A percentile compares a stretch with the other conserved stretches of the same genome.
phyloP scores from a whole-genome alignment of 352 stramenopile species.

The Phytophthora citrophthora region DNA sequence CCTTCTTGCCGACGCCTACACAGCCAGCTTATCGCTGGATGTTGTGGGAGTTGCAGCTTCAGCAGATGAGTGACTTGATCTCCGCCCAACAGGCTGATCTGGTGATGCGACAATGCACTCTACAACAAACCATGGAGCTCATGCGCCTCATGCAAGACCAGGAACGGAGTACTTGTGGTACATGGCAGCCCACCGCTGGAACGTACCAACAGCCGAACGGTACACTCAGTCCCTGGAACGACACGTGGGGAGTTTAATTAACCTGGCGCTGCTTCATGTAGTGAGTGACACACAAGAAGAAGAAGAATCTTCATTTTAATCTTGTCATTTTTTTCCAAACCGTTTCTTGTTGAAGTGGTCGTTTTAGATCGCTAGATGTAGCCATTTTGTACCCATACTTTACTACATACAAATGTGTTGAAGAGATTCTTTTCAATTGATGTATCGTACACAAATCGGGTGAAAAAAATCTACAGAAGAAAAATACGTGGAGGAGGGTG shows the following conservation, averaged over 20 bases:
- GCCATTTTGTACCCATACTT: not conserved
- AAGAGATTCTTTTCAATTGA: conserved; percentile 5
- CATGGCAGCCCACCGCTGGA: not conserved
- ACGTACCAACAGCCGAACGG: conserved; percentile 4
- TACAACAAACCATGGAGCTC: conserved; percentile 26
- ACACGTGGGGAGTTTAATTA: conserved; percentile 8
- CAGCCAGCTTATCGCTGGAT: conserved; percentile 21
- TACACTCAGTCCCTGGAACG: not conserved
- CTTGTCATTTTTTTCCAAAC: conserved; percentile 1
- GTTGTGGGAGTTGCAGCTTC: conserved; percentile 27
- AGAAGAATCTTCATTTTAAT: not conserved
- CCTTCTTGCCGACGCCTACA: conserved; percentile 5
- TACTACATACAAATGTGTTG: not conserved
- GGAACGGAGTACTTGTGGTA: conserved; percentile 2
- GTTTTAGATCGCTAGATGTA: not conserved
- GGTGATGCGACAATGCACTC: conserved; percentile 16
- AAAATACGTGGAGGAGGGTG: conserved; percentile 22
- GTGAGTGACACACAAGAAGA: not conserved
- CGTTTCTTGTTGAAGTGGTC: conserved; percentile 9
- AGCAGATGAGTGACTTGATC: conserved; percentile 23
- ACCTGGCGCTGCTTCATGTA: not conserved
- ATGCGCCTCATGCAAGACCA: conserved; percentile 25
- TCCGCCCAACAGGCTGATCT: conserved; percentile 26
- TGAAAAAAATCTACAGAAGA: conserved; percentile 30
- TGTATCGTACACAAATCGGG: conserved; percentile 16